Conservation (phyloP, 495 filamentous ascomycete species). For the Talaromyces borbonicus region DNA sequence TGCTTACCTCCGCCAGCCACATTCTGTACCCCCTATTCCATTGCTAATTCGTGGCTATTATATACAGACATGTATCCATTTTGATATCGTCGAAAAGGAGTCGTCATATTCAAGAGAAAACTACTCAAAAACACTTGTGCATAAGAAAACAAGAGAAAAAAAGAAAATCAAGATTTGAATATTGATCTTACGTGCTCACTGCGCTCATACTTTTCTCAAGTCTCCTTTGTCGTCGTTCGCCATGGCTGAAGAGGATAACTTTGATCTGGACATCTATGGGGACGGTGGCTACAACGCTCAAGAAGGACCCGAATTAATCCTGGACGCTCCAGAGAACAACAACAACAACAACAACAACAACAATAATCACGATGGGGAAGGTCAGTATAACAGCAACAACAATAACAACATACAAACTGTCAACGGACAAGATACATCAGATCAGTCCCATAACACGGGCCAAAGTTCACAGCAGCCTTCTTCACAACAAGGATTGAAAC, state of each 20-base stretch:
- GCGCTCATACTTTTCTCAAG: neutral
- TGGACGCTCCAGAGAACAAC: constrained; percentile 28
- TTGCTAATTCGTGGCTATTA: constrained; percentile 32
- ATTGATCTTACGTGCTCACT: constrained; percentile 9
- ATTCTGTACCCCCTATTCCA: constrained; percentile 2
- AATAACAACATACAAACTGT: constrained; percentile 13
- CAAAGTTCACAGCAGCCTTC: constrained; percentile 12
- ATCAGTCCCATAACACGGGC: constrained; percentile 4
- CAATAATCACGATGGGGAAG: constrained; percentile 11
- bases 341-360: constrained; percentile 16
- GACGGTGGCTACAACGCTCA: constrained; percentile 50
- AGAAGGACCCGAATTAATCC: constrained; percentile 36
- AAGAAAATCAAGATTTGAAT: constrained; percentile 20
- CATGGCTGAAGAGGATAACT: constrained; percentile 87
- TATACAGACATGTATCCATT: constrained; percentile 37
- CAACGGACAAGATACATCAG: constrained; percentile 7
- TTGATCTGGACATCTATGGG: constrained; percentile 98
- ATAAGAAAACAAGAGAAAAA: constrained; percentile 19
- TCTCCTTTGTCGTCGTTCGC: constrained; percentile 23
- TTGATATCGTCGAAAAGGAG: constrained; percentile 23
- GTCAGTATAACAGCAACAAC: constrained; percentile 13
- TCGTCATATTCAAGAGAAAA: neutral
- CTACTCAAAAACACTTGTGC: constrained; percentile 1
- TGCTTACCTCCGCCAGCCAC: neutral
- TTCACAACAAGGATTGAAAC: constrained; percentile 60